These are phyloP conservation scores for Microbotryum lychnidis-dioicae DNA, from an alignment of 1,284 basidiomycete species.

Conservation along the genomic window DNA sequence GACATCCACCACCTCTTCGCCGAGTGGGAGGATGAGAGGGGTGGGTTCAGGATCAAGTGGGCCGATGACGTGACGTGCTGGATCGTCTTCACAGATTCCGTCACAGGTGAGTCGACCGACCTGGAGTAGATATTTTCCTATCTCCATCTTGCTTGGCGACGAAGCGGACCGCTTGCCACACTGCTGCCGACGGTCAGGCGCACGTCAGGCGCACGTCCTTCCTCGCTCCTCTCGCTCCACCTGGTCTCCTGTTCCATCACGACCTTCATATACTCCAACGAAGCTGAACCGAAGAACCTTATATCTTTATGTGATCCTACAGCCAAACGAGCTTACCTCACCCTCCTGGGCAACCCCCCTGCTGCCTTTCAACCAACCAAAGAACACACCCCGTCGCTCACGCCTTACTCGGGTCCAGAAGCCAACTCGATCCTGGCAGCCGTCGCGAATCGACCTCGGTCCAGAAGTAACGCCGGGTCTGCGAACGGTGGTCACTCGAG, in stretches of 20 bases:
- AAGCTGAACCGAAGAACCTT: background rate
- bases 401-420: slow-evolving; percentile 89
- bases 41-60: slow-evolving; percentile 99
- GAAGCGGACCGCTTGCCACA: no score
- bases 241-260: no score
- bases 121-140: no score
- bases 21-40: slow-evolving; percentile 75
- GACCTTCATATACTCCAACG: no score
- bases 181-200: no score
- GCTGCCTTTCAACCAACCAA: slow-evolving; percentile 53
- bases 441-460: slow-evolving; percentile 53
- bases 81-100: slow-evolving; percentile 73
- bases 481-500: slow-evolving; percentile 9
- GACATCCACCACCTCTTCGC: slow-evolving; percentile 87
- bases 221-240: no score
- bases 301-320: slow-evolving; percentile 13
- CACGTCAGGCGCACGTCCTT: no score
- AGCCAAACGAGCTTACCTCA: slow-evolving; percentile 91
- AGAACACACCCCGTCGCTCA: slow-evolving; percentile 50
- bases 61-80: slow-evolving; percentile 90
- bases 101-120: slow-evolving; percentile 41
- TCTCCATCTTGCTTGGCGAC: no score
- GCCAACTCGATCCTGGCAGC: slow-evolving; percentile 81
- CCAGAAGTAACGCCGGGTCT: slow-evolving; percentile 23
- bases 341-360: slow-evolving; percentile 73